Base-by-base conservation (phyloP, 768 basidiomycete species). In the Mycena amicta region DNA sequence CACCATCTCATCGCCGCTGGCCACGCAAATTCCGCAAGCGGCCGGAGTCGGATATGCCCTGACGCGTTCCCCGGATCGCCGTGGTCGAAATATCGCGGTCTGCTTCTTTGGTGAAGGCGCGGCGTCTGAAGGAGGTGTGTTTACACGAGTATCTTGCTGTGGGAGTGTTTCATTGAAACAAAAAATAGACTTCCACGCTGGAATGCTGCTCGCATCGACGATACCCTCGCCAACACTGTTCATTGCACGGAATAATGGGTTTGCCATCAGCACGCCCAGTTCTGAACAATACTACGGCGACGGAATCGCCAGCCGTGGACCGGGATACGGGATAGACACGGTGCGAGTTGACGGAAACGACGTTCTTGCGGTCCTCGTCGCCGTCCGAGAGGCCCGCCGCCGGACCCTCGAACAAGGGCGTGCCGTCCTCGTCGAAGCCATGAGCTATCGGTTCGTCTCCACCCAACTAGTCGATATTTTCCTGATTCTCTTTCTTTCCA, bases 71-170 rank as follows among this genome's bases (percentile, higher is more conserved):
- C 88, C 88, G 0, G 75, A 72, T 47, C 85, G 89, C 31, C 81
- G 86, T 28, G 80, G 81, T 46, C 85, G 83, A 52, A 88, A 87
- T 55, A 87, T 94, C 50, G 93, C 95, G 0, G 89, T 87, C 11
- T 93, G 92, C 51, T 97, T 87, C 72, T 95, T 96, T 62, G 95
- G 95, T 23, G 95, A 98, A 74, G 95, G 93, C 59, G 93, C 93
- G 6, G 93, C 94, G 2, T 93, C 92, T 2, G 95, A 96, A 74
- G 94, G 94, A 56, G 86, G 85, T 80, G 45, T 16, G 73, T 70
- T 16, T 6, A n/a, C n/a, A n/a, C n/a, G n/a, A n/a, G 15, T 27
- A 15, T 5, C 29, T 63, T 26, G 51, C 3, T 26, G 18, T 37
- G 22, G 54, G 27, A 55, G 37, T 39, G 29, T 39, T 15, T 56